Evolutionary conservation across 306 rosid species (phyloP), one percentile per base, ranked within the genome.

Genomic region (Dryas alaskensis): DNA sequence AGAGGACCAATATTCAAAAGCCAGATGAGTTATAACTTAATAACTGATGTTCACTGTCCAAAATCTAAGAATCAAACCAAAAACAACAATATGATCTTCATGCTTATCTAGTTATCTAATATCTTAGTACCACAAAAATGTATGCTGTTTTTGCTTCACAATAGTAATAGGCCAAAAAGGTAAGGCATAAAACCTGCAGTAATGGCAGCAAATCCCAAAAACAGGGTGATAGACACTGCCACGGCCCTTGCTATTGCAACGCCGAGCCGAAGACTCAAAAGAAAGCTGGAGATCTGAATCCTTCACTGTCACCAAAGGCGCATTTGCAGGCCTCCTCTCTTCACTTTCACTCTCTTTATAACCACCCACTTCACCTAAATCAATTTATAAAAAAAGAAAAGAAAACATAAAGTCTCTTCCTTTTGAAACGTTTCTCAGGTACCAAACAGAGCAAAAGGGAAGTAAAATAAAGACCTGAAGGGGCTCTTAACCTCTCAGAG

Each of bases 131-230:
- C 27, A 47, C 1, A 60, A 62, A 9, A 68, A 4, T 42, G 19
- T 19, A 19, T 19, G 19, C 19, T 19, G 19, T 19, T 19, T 19
- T 19, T 19, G 19, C 19, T 52, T 4, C 31, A 44, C 57, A 69
- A 55, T 5, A 43, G 3, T 16, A 31, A 60, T 11, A 61, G 52
- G 53, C 6, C 50, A 39, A 73, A 73, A 16, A 1, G 58, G 4
- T 5, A 14, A 73, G 73, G 5, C 44, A 63, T 8, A 45, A 60
- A 67, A 91, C 97, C 94, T 89, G 90, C 94, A 91, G 60, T 87
- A 87, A 69, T 91, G 97, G 85, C 92, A 91, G 80, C 90, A 81
- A 74, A 91, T 85, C 62, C 97, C 89, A 53, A 84, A 74, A 54
- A 81, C 65, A 8, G 90, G 72, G 72, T 91, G 81, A 75, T 87